Conservation (phyloP, 2,329 filamentous ascomycete genomes). For the Sarocladium kiliense region DNA sequence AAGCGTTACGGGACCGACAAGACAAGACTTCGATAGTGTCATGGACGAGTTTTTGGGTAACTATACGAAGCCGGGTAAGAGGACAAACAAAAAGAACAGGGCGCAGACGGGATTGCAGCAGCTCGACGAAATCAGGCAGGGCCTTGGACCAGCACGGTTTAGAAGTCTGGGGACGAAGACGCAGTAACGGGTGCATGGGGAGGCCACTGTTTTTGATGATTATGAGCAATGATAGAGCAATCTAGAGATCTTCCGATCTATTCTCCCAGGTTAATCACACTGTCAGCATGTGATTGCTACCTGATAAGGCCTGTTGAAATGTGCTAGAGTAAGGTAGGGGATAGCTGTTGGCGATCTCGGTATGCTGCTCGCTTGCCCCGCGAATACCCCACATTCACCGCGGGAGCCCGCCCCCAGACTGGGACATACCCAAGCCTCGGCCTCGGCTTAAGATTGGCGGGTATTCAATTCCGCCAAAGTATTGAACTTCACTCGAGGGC, state of each 20-base stretch:
- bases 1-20: constrained; percentile 61
- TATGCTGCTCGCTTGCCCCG: constrained; percentile 7
- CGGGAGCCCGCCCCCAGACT: neutral
- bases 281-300: neutral
- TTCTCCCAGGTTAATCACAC: neutral
- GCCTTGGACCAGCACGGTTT: constrained; percentile 71
- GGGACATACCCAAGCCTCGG: neutral
- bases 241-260: neutral
- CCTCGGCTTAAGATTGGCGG: neutral
- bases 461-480: constrained; percentile 1
- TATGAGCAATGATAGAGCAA: constrained; percentile 7
- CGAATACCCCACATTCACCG: neutral
- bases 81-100: constrained; percentile 72
- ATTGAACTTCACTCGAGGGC: neutral
- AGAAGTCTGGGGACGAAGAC: neutral
- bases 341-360: neutral
- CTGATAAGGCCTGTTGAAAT: neutral
- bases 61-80: constrained; percentile 67
- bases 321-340: too few species aligned
- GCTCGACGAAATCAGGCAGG: constrained; percentile 81
- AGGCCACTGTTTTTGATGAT: neutral
- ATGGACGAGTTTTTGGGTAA: constrained; percentile 88
- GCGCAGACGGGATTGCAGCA: constrained; percentile 79
- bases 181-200: neutral
- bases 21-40: constrained; percentile 80